These are phyloP conservation scores for Termitomyces sp. DNA, from an alignment of 768 basidiomycete genomes.

Conservation along the genomic window DNA sequence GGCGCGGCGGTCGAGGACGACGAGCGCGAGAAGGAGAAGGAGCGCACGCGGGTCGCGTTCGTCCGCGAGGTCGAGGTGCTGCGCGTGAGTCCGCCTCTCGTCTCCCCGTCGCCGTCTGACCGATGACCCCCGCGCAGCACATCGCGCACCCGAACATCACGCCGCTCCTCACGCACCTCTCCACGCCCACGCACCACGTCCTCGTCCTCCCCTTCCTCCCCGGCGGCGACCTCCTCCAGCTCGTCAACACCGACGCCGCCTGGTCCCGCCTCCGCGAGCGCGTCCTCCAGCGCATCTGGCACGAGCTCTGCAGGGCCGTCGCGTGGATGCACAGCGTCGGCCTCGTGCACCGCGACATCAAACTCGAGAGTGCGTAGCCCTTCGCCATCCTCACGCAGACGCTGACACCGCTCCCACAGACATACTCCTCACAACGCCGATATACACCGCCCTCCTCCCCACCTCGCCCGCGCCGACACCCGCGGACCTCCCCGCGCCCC, in stretches of 20 bases:
- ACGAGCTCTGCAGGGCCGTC: conserved; percentile 72
- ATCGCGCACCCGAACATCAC: conserved; percentile 81
- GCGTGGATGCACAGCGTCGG: conserved; percentile 86
- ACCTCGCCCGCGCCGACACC: conserved; percentile 21
- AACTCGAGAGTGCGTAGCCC: conserved; percentile 61
- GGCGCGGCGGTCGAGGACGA: conserved; percentile 13
- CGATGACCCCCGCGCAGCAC: conserved; percentile 36
- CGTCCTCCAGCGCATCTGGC: conserved; percentile 64
- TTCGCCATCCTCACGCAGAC: too few relatives aligned
- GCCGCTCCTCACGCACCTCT: conserved; percentile 62
- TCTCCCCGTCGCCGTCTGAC: too few relatives aligned
- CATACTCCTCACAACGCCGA: conserved; percentile 60
- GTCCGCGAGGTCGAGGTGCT: conserved; percentile 81
- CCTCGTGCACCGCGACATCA: conserved; percentile 88
- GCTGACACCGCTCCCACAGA: conserved; percentile 37
- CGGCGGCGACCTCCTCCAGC: conserved; percentile 79
- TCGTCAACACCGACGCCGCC: conserved; percentile 54
- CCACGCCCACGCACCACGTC: conserved; percentile 67
- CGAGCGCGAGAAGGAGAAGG: conserved; percentile 46
- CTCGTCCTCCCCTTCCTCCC: conserved; percentile 71
- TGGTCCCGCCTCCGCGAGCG: conserved; percentile 35
- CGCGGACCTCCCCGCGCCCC: conserved; percentile 22
- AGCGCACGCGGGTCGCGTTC: conserved; percentile 72
- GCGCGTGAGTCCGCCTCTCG: conserved; percentile 40
- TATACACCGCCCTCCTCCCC: conserved; percentile 21